phyloP scores from a whole-genome alignment of 2,329 filamentous ascomycete genomes.

The Aspergillus calidoustus region DNA sequence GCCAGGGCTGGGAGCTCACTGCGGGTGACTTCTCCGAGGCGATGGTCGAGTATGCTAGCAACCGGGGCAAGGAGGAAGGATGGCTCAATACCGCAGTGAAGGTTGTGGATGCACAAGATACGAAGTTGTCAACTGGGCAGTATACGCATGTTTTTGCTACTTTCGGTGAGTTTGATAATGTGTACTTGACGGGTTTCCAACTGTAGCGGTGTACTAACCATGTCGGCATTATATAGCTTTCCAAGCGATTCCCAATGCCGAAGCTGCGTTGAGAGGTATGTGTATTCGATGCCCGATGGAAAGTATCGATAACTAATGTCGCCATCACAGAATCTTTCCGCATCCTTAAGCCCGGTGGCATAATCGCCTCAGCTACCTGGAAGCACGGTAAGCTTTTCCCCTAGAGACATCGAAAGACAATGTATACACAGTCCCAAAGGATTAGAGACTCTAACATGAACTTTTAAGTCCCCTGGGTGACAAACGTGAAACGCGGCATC shows the following conservation, averaged over 20 bases:
- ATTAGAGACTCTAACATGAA: neutral
- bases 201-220: neutral
- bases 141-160: constrained; percentile 17
- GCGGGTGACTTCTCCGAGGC: constrained; percentile 54
- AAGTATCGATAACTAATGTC: neutral
- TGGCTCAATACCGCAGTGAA: constrained; percentile 55
- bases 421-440: no score
- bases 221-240: constrained; percentile 31
- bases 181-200: neutral
- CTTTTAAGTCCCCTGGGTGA: constrained; percentile 32
- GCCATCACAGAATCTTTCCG: constrained; percentile 35
- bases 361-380: constrained; percentile 42
- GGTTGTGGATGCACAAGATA: constrained; percentile 54
- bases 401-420: neutral
- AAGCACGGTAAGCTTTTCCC: constrained; percentile 32
- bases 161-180: constrained; percentile 42
- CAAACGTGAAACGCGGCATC: constrained; percentile 31
- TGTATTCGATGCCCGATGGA: neutral
- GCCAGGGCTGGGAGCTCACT: constrained; percentile 53
- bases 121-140: neutral
- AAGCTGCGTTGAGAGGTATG: constrained; percentile 43
- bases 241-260: constrained; percentile 52
- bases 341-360: constrained; percentile 41
- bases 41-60: constrained; percentile 49
- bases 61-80: constrained; percentile 44